A percentile compares a stretch with the other conserved stretches of the same genome.
Evolutionary conservation across 371 early-diverging fungal species (phyloP).

Genomic region (Rhizopus sp.): DNA sequence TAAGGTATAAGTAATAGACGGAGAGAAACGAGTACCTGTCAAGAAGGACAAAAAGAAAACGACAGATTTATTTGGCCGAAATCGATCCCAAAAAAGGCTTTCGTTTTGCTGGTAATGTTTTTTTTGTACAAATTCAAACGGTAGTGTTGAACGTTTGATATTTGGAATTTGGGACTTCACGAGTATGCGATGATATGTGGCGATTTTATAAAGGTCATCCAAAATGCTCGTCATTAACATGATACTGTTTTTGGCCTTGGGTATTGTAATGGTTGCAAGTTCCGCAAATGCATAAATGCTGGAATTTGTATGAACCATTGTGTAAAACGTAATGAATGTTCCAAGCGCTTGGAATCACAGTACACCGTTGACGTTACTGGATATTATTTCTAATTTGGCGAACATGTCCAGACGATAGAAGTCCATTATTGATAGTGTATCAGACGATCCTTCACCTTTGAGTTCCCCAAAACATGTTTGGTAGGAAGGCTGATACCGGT

Average conservation of each 20-base stretch:
- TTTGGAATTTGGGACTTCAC: background rate
- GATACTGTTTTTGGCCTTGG: slow-evolving; percentile 5
- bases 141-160: background rate
- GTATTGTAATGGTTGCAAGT: slow-evolving; percentile 8
- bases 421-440: background rate
- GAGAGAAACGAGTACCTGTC: too few species aligned
- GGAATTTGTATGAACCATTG: slow-evolving; percentile 4
- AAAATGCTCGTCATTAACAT: slow-evolving; percentile 4
- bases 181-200: slow-evolving; percentile 1
- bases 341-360: slow-evolving; percentile 14
- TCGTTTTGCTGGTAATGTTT: too few species aligned
- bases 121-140: too few species aligned
- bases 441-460: slow-evolving; percentile 1
- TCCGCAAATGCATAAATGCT: slow-evolving; percentile 8
- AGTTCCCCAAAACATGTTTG: slow-evolving; percentile 8
- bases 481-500: slow-evolving; percentile 1
- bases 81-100: too few species aligned
- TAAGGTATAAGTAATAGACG: too few species aligned
- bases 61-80: too few species aligned
- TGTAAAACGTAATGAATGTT: slow-evolving; percentile 6
- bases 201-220: slow-evolving; percentile 12
- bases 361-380: slow-evolving; percentile 9
- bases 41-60: too few species aligned
- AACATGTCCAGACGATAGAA: slow-evolving; percentile 7
- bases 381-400: slow-evolving; percentile 7